These are phyloP conservation scores for Aquilaria agallochum DNA, from an alignment of 441 rosid species.

Conservation along the genomic window DNA sequence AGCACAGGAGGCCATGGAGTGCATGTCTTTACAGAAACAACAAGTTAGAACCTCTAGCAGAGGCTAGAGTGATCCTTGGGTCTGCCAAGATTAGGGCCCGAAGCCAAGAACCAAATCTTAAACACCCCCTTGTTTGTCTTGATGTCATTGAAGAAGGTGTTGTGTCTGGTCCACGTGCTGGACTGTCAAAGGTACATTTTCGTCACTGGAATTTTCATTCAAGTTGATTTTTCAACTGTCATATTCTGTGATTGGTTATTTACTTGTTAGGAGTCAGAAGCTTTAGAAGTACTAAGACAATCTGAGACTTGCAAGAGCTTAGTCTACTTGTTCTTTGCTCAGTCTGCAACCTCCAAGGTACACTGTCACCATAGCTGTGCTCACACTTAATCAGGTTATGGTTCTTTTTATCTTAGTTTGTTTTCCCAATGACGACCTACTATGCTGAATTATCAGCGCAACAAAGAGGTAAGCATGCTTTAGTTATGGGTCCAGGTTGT, in stretches of 20 bases:
- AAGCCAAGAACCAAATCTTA: conserved; percentile 24
- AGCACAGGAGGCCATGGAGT: conserved; percentile 27
- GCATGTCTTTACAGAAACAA: conserved; percentile 21
- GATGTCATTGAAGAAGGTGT: conserved; percentile 31
- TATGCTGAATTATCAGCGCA: too few species aligned
- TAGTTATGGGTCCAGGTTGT: too few species aligned
- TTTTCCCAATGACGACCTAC: too few species aligned
- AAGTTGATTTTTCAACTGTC: too few species aligned
- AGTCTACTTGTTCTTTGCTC: conserved; percentile 1
- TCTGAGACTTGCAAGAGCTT: conserved; percentile 21
- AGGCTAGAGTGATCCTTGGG: conserved; percentile 19
- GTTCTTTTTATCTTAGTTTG: too few species aligned
- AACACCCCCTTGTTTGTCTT: conserved; percentile 25
- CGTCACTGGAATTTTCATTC: too few species aligned
- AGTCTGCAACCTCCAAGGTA: too few species aligned
- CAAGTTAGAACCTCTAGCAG: conserved; percentile 24
- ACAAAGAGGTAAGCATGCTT: too few species aligned
- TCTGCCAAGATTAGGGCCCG: conserved; percentile 18
- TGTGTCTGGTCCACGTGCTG: conserved; percentile 18
- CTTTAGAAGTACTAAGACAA: conserved; percentile 17
- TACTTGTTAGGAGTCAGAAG: conserved; percentile 22
- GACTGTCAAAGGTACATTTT: conserved; percentile 20
- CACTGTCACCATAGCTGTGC: too few species aligned
- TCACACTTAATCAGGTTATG: too few species aligned
- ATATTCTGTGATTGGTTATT: background rate